A percentile compares a stretch with the other conserved stretches of the same genome.
These are phyloP conservation scores for Blastobotrys terrestris DNA, from an alignment of 805 yeast species.

Conservation along the genomic window DNA sequence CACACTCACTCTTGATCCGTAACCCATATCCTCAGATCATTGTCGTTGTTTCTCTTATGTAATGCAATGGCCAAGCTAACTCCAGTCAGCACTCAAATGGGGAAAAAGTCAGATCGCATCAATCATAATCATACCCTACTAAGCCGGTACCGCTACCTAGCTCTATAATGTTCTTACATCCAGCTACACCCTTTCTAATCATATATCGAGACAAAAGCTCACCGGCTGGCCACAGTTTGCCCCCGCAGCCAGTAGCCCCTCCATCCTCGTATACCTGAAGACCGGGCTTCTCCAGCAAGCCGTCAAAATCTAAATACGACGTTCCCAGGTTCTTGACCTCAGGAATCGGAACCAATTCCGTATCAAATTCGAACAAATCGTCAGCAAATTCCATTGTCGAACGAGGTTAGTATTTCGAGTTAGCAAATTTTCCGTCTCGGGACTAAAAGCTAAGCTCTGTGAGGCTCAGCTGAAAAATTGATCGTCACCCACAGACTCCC, in stretches of 20 bases:
- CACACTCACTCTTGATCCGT: slow-evolving; percentile 41
- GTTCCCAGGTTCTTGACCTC: slow-evolving; percentile 35
- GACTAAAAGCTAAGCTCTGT: not conserved
- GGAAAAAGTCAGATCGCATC: not conserved
- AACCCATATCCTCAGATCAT: slow-evolving; percentile 35
- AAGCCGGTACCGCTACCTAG: slow-evolving; percentile 57
- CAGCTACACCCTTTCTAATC: slow-evolving; percentile 23
- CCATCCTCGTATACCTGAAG: slow-evolving; percentile 48
- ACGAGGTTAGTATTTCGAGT: not conserved
- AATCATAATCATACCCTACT: slow-evolving; percentile 35
- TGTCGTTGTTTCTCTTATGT: slow-evolving; percentile 18
- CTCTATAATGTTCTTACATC: slow-evolving; percentile 36
- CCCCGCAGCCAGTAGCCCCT: slow-evolving; percentile 59
- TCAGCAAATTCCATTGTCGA: not conserved
- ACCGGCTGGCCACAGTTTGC: slow-evolving; percentile 58
- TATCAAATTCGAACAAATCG: slow-evolving; percentile 18
- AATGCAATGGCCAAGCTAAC: slow-evolving; percentile 28
- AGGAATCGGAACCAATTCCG: slow-evolving; percentile 32
- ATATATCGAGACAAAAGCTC: slow-evolving; percentile 45
- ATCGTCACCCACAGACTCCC: no score
- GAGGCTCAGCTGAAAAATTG: not conserved
- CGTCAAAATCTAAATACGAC: slow-evolving; percentile 36
- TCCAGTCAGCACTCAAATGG: slow-evolving; percentile 1
- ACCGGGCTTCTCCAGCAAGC: slow-evolving; percentile 31
- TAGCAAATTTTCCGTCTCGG: not conserved